Conservation (phyloP, 441 rosid species). For the Arabidopsis lyrata region DNA sequence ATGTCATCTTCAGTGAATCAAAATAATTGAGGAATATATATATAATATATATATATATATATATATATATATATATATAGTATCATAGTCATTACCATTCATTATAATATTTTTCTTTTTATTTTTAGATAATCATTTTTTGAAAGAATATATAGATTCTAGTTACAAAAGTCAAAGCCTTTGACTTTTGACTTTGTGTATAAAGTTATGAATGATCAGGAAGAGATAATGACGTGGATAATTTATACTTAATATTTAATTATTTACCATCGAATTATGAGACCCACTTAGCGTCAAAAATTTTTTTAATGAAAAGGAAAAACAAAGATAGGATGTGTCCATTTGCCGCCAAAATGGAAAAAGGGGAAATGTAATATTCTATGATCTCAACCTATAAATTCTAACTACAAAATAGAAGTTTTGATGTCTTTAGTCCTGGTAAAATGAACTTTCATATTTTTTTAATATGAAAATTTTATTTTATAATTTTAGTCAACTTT, state of each 20-base stretch:
- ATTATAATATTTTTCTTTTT: background rate
- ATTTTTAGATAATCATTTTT: background rate
- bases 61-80: background rate
- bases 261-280: slow-evolving; percentile 10
- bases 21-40: background rate
- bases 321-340: background rate
- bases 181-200: slow-evolving; percentile 5
- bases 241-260: background rate
- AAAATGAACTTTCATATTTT: background rate
- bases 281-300: slow-evolving; percentile 15
- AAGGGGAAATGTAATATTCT: background rate
- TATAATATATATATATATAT: background rate
- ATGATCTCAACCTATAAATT: background rate
- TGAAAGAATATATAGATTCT: background rate
- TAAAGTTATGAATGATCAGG: background rate
- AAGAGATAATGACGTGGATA: slow-evolving; percentile 12
- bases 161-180: slow-evolving; percentile 10
- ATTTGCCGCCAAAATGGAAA: slow-evolving; percentile 3
- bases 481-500: no score
- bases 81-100: background rate
- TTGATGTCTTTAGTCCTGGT: background rate
- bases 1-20: background rate
- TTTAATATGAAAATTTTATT: no score
- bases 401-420: background rate
- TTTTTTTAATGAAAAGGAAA: background rate